Evolutionary conservation across 139 green algal genomes (phyloP).

Genomic region (Auxenochlorella protothecoides): DNA sequence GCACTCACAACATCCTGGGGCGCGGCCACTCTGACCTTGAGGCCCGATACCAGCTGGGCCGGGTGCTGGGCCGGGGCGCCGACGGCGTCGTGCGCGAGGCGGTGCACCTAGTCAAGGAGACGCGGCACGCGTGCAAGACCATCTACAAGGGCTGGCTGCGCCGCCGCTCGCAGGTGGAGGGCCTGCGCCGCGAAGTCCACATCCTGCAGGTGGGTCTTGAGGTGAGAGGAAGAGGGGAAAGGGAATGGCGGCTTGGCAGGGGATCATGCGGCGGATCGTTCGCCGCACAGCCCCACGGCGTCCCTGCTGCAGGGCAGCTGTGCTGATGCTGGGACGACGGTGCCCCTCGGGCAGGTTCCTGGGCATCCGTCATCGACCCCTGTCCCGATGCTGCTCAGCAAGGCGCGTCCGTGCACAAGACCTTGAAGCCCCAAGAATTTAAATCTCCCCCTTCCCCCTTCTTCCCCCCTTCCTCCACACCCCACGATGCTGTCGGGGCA

Average conservation of each 20-base stretch:
- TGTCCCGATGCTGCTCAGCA: no score
- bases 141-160: slow-evolving; percentile 45
- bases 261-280: no score
- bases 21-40: slow-evolving; percentile 12
- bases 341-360: no score
- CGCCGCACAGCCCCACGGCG: no score
- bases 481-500: slow-evolving; percentile 14
- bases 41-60: slow-evolving; percentile 12
- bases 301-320: no score
- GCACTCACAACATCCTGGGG: slow-evolving; percentile 13
- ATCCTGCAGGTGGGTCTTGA: slow-evolving; percentile 7
- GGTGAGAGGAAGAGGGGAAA: no score
- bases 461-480: slow-evolving; percentile 16
- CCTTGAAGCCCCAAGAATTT: no score
- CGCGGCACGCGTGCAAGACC: slow-evolving; percentile 19
- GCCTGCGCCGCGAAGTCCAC: slow-evolving; percentile 63
- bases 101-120: slow-evolving; percentile 8
- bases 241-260: no score
- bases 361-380: no score
- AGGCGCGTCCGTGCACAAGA: no score
- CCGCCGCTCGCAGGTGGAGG: slow-evolving; percentile 64
- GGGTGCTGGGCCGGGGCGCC: slow-evolving; percentile 17
- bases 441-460: background rate
- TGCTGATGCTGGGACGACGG: no score
- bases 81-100: slow-evolving; percentile 25